Evolutionary conservation across 176 grass and related monocot species (phyloP), one percentile per base, ranked within the genome.

Genomic region (Cenchrus purpureus): DNA sequence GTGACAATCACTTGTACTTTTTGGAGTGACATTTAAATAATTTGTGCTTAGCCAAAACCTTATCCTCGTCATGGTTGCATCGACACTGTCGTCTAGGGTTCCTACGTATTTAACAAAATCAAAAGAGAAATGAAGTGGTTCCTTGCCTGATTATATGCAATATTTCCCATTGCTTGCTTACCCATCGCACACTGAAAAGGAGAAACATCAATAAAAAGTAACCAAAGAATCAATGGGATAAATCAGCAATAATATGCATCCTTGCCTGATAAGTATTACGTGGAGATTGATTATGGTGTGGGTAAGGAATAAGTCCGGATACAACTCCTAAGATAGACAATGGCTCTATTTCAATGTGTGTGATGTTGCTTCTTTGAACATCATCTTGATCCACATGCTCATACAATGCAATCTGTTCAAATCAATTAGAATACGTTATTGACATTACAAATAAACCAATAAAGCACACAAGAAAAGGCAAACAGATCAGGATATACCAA

Each of bases 121-220:
- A 84, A 82, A 86, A 34, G 83, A 73, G 12, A 77, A 74, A 53
- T 61, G 10, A 69, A 82, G 49, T 44, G 48, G 56, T 28, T 67
- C 19, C 80, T 89, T 95, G 84, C 96, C 96, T 95, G 96, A 77
- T 98, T 98, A 86, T 90, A 98, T 2, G 89, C 96, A 71, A 98
- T 92, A 85, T 98, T 98, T 75, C 96, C 96, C 96, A 98, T 98
- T 1, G 96, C 96, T 92, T 98, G 96, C 65, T 98, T 98, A 84
- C 96, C 96, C 96, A 98, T 98, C 10, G 96, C 96, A 87, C 96
- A 98, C 96, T 95, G 78, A 15, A 85, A 87, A 90, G 42, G 45
- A 79, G 32, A 83, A 63, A n/a, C 20, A 37, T 83, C 51, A 89
- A 67, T 32, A 74, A 22, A 80, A 53, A 44, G 46, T 74, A 67